Evolutionary conservation across 2,329 filamentous ascomycete genomes (phyloP).

Genomic region (Neopestalotiopsis sp.): DNA sequence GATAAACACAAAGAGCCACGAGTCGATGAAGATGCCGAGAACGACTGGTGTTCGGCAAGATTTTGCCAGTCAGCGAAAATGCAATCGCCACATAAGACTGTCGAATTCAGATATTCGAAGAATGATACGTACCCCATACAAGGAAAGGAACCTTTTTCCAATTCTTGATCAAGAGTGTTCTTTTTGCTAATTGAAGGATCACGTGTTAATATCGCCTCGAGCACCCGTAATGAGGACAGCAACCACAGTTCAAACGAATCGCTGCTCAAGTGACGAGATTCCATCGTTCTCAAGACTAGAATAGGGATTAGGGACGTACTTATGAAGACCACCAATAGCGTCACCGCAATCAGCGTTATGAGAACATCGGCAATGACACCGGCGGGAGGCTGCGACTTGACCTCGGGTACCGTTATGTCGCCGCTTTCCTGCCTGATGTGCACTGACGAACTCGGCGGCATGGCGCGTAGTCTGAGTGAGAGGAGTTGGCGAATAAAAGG

Average conservation of each 20-base stretch:
- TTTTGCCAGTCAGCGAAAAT: not conserved
- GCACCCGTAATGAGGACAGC: no score
- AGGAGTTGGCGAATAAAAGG: not conserved
- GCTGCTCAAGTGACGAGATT: not conserved
- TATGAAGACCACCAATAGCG: constrained; percentile 27
- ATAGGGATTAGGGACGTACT: constrained; percentile 19
- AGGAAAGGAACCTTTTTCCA: constrained; percentile 49
- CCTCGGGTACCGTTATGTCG: not conserved
- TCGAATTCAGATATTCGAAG: not conserved
- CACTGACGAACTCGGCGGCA: not conserved
- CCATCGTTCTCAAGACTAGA: no score
- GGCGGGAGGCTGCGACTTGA: constrained; percentile 18
- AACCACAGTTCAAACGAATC: not conserved
- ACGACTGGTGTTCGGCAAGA: constrained; percentile 51
- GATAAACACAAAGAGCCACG: constrained; percentile 63
- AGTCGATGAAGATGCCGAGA: constrained; percentile 64
- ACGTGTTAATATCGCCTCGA: constrained; percentile 5
- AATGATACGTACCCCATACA: constrained; percentile 46
- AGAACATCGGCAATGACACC: constrained; percentile 24
- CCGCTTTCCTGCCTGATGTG: not conserved
- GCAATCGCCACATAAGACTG: not conserved
- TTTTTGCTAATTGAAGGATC: constrained; percentile 38
- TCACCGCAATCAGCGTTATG: constrained; percentile 24
- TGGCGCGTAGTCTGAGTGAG: not conserved
- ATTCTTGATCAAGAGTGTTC: constrained; percentile 40